Conservation (phyloP, 176 grass and related monocot genomes). For the Avena atlantica region DNA sequence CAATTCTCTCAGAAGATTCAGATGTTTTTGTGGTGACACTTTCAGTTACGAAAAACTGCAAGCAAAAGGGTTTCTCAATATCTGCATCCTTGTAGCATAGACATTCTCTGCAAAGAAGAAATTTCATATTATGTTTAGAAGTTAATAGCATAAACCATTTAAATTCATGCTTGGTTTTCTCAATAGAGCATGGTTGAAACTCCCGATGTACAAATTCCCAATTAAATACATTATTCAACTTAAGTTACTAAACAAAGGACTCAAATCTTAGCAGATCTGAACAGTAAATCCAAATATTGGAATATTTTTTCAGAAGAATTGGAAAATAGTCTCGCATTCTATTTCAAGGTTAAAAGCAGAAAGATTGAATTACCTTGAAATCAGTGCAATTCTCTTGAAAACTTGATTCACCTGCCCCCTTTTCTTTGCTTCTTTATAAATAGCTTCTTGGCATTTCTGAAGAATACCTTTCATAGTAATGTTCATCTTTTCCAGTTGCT, state of each 20-base stretch:
- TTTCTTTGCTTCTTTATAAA: conserved; percentile 49
- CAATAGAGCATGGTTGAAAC: not conserved
- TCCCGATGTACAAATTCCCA: conserved; percentile 11
- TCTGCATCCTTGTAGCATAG: conserved; percentile 43
- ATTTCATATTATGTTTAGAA: conserved; percentile 12
- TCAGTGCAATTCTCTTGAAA: conserved; percentile 46
- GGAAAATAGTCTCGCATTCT: not conserved
- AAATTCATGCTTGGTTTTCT: conserved; percentile 10
- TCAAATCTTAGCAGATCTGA: conserved; percentile 14
- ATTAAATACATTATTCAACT: not conserved
- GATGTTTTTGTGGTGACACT: conserved; percentile 37
- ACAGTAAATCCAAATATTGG: not conserved
- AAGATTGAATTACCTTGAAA: conserved; percentile 44
- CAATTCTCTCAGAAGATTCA: conserved; percentile 50
- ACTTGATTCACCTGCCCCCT: conserved; percentile 45
- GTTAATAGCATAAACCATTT: not conserved
- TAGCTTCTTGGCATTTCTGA: conserved; percentile 56
- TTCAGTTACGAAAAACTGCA: conserved; percentile 58
- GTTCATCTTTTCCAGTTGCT: conserved; percentile 54
- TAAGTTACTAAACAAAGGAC: not conserved
- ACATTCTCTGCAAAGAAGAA: conserved; percentile 57
- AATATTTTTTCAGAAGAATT: not conserved
- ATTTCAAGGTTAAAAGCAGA: conserved; percentile 9
- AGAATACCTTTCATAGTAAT: conserved; percentile 50
- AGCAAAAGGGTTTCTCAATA: conserved; percentile 38